These are phyloP conservation scores for Carex littledalei DNA, from an alignment of 176 grass and related monocot genomes.

Conservation along the genomic window DNA sequence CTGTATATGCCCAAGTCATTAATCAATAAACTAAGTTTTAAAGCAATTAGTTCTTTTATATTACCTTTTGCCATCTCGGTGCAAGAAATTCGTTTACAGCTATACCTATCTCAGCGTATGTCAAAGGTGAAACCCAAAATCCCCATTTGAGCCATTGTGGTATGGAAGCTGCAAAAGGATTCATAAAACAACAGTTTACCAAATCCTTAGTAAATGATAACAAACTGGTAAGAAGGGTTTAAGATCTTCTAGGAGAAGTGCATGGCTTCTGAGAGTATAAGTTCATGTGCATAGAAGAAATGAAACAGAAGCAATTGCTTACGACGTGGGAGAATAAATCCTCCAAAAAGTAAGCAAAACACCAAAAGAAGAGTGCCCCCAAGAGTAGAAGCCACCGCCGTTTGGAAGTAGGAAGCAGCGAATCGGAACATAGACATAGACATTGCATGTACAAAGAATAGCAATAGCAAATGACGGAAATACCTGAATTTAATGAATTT, in stretches of 20 bases:
- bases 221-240: neutral
- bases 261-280: too few relatives aligned
- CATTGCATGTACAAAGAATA: constrained; percentile 46
- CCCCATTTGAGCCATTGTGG: constrained; percentile 86
- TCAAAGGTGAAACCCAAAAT: constrained; percentile 81
- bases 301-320: constrained; percentile 27
- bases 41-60: too few relatives aligned
- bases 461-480: constrained; percentile 54
- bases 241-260: too few relatives aligned
- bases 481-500: constrained; percentile 35
- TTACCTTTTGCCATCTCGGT: constrained; percentile 79
- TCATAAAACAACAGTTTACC: neutral
- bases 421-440: constrained; percentile 54
- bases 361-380: constrained; percentile 21
- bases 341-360: constrained; percentile 47
- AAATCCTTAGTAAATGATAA: neutral
- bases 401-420: constrained; percentile 52
- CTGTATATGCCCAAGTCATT: too few relatives aligned
- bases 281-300: neutral
- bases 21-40: too few relatives aligned
- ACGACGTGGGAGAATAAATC: constrained; percentile 65
- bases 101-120: constrained; percentile 69
- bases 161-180: constrained; percentile 40
- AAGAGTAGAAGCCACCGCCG: constrained; percentile 30
- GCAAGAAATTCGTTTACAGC: constrained; percentile 78